These are phyloP conservation scores for Mycena amicta DNA, from an alignment of 768 basidiomycete species.

Conservation along the genomic window DNA sequence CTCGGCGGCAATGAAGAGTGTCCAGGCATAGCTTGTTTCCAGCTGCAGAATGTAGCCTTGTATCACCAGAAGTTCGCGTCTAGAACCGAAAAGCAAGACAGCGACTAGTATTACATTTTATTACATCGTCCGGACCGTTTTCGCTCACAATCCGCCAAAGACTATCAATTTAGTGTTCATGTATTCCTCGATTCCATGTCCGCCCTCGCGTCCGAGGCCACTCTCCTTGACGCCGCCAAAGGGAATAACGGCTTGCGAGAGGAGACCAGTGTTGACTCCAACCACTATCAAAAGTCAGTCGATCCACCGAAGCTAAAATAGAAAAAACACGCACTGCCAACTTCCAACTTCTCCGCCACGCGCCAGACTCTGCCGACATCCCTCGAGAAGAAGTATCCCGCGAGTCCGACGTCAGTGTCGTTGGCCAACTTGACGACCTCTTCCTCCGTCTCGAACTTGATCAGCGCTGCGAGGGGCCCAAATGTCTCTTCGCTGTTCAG, in stretches of 20 bases:
- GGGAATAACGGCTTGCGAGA: conserved; percentile 80
- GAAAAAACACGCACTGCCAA: conserved; percentile 54
- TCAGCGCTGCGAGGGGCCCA: conserved; percentile 86
- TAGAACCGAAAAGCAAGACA: background rate
- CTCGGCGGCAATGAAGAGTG: conserved; percentile 80
- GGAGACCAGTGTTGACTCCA: conserved; percentile 77
- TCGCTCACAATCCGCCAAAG: conserved; percentile 63
- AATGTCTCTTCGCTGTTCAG: conserved; percentile 91
- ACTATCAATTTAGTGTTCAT: conserved; percentile 80
- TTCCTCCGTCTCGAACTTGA: conserved; percentile 91
- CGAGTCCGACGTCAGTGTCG: conserved; percentile 78
- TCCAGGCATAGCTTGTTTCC: conserved; percentile 28
- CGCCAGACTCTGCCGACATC: conserved; percentile 92
- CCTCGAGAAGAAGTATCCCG: conserved; percentile 89
- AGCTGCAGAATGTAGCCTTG: background rate
- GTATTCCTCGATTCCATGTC: conserved; percentile 90
- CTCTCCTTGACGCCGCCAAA: conserved; percentile 93
- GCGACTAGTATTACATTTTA: background rate
- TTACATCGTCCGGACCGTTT: background rate
- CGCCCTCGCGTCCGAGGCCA: conserved; percentile 80
- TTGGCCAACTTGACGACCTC: conserved; percentile 90
- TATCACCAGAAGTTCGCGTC: background rate
- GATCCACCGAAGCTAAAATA: background rate
- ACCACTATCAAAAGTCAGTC: conserved; percentile 45
- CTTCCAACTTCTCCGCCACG: conserved; percentile 92